phyloP scores from a whole-genome alignment of 495 filamentous ascomycete genomes.

The Pyrenula aspistea region DNA sequence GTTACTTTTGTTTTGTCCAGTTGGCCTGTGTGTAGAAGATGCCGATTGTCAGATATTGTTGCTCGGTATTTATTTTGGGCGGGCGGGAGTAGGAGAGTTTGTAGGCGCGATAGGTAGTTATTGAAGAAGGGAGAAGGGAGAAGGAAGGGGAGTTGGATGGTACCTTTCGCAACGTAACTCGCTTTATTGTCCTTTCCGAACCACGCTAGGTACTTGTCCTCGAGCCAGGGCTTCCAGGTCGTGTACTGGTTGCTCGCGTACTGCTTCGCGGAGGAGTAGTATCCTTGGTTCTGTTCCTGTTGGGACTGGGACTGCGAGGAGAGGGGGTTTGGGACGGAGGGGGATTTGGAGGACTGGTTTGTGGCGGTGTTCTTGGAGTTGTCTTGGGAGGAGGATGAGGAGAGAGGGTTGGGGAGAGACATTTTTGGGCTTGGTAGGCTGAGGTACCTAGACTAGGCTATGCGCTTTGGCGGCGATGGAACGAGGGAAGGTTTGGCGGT shows the following conservation, averaged over 20 bases:
- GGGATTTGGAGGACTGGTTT: not conserved
- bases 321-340: constrained; percentile 3
- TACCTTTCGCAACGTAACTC: constrained; percentile 51
- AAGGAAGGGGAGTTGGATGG: constrained; percentile 2
- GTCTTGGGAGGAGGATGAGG: not conserved
- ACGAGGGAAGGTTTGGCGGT: not conserved
- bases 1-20: constrained; percentile 57
- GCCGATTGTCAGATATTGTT: not conserved
- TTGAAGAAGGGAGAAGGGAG: not conserved
- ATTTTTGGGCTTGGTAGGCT: not conserved
- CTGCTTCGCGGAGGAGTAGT: constrained; percentile 40
- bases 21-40: no score
- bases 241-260: constrained; percentile 56
- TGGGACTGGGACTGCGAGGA: constrained; percentile 1
- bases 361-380: not conserved
- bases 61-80: not conserved
- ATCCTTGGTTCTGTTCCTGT: constrained; percentile 17
- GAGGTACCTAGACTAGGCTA: no score
- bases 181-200: constrained; percentile 66
- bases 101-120: not conserved
- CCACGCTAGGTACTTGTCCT: constrained; percentile 56
- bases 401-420: not conserved
- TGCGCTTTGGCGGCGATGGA: no score
- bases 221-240: constrained; percentile 63
- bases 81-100: not conserved